phyloP scores from a whole-genome alignment of 768 basidiomycete genomes.

The Termitomyces sp. region DNA sequence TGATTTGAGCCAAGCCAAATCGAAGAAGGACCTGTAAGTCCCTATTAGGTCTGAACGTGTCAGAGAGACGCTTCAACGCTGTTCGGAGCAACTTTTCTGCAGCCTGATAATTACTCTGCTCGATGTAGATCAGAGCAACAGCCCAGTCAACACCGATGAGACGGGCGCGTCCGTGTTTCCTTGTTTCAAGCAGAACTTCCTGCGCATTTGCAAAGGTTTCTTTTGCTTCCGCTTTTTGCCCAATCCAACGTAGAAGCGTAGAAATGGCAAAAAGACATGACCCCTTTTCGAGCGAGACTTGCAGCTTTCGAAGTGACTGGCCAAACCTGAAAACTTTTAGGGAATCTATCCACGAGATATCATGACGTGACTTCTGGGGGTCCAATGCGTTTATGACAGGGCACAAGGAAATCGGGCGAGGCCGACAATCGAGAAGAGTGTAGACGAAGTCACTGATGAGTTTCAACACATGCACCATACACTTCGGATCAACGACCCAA shows the following conservation, averaged over 20 bases:
- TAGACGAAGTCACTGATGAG: constrained; percentile 1
- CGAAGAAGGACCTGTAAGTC: neutral
- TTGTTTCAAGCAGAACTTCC: neutral
- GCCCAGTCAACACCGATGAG: neutral
- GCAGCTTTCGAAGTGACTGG: neutral
- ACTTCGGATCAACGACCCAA: neutral
- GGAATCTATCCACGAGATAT: neutral
- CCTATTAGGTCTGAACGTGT: neutral
- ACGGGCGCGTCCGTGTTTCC: neutral
- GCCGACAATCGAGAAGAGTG: constrained; percentile 2
- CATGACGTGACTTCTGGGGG: neutral
- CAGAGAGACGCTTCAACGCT: neutral
- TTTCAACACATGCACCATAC: neutral
- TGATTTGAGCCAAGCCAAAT: neutral
- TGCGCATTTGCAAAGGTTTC: neutral
- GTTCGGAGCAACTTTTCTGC: neutral
- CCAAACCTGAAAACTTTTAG: neutral
- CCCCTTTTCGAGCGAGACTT: neutral
- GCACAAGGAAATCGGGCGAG: constrained; percentile 1
- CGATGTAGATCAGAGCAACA: neutral
- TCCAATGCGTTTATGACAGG: neutral
- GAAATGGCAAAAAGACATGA: constrained; percentile 1
- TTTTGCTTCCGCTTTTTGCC: constrained; percentile 3
- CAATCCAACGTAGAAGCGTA: neutral
- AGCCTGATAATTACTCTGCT: constrained; percentile 1